Base-by-base conservation (phyloP, 495 filamentous ascomycete species). In the Elasticomyces elasticus region DNA sequence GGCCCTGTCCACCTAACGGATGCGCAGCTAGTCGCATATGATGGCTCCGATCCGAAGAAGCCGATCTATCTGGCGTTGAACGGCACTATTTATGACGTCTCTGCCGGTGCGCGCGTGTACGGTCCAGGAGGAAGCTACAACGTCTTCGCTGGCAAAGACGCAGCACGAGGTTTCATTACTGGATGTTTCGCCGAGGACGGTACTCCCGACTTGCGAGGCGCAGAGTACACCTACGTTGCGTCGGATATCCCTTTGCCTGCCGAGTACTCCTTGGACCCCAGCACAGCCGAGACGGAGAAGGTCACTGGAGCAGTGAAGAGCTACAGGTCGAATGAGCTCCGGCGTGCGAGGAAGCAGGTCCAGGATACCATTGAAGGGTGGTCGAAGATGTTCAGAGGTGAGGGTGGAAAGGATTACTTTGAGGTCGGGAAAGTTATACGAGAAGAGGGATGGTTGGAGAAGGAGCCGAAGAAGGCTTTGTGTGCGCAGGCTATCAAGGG, bases 1-100 rank as follows among this genome's bases (percentile, higher is more conserved):
- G 41, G 72, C 63, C 15, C 51, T 23, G 52, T 81, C 23, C 43
- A 56, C 63, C 79, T 96, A 13, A 95, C 91, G 1, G 85, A 83
- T 27, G 66, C 65, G 23, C 68, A 95, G 67, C 82, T 99, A 23
- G 56, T 76, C 28, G 71, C 72, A 48, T 92, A 86, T 76, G 84
- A 94, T 71, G 92, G 92, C 71, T 78, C 70, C 47, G 81, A 94
- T 69, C 72, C 81, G 0, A 60, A 63, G 17, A 79, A 84, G 20
- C 94, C 92, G 3, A 82, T 99, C 68, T 90, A 94, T 70, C 75
- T 99, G 45, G 89, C 87, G 49, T 77, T 99, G 42, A 99, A 99
- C 73, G 86, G 89, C 49, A 83, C 79, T 54, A 87, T 99, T 73
- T 97, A 88, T 78, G 92, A 99, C 68, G 94, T 99, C 31, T 83